Evolutionary conservation across 208 protist species (phyloP), one percentile per base, ranked within the genome.

Genomic region (Herpetomonas samuelpessoai): DNA sequence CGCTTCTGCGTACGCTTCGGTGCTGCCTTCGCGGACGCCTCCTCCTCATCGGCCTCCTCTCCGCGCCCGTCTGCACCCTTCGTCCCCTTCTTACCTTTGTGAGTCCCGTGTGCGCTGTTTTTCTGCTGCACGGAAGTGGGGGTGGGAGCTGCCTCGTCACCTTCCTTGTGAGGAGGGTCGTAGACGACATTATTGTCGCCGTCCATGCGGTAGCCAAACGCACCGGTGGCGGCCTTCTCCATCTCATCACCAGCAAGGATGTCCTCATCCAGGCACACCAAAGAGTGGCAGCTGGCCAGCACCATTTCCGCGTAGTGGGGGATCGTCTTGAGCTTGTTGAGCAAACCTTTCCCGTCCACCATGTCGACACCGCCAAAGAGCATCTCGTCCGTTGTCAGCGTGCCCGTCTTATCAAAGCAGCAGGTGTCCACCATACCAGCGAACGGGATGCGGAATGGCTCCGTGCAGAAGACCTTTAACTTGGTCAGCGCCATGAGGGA

Each of bases 351-450:
- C 35, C 96, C 96, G 51, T 96, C 83, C 6, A 59, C 64, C 74
- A 87, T 80, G 61, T 94, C 80, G 3, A 98, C 78, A 35, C 95
- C 96, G 35, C 85, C 81, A 45, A 98, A 87, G 27, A 93, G 74
- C 87, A 98, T 96, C 63, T 97, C 83, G 57, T 98, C 96, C 27
- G 84, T 92, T 9, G 97, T 99, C 19, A 99, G 81, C n/a, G 98
- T 99, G 46, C 99, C 99, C 3, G 99, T 99, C 86, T 99, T 99
- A 82, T 99, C 99, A 73, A 99, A 99, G 88, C 98, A 99, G 73
- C 97, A 99, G 6, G 94, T 88, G 71, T 98, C 91, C 16, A 99
- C 85, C 69, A 97, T 98, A 26, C 99, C 99, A 7, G 98, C 99
- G 60, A 98, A 97, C 12, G 99, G 98, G 68, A 99, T 99, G 35